Base-by-base conservation (phyloP, 1,284 basidiomycete species). In the Heimioporus retisporus region DNA sequence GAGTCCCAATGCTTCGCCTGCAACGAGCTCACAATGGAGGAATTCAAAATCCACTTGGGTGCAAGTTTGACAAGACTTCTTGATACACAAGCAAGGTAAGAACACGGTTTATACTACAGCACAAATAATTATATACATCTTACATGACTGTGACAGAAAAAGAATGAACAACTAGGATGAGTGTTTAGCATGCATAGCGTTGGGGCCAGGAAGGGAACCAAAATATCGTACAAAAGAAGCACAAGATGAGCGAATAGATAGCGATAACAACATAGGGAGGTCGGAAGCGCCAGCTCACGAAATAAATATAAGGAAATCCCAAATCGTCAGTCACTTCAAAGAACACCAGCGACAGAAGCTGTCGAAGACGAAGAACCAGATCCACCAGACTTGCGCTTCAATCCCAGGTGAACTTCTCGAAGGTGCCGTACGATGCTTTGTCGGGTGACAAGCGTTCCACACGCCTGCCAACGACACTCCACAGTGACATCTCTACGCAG, bases 401-500 rank as follows among this genome's bases (percentile, higher is more conserved):
- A 48, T 6, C 66, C 53, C 16, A 74, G 16, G 10, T 74, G 73
- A 0, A 72, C 68, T 21, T 75, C 75, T 0, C 65, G 65, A 1
- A 42, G 23, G 28, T 73, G 68, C 0, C 74, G 62, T 6, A 28
- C 2, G 1, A 79, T 53, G 2, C 65, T 44, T 5, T 62, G 40
- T 8, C 73, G 58, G 40, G 64, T 67, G 25, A 73, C n/a, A 3
- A 0, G 0, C 4, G 1, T 8, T 4, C 25, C 42, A 8, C 75
- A 77, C 6, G 2, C 65, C 1, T 0, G 18, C 76, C 75, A 74
- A 7, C 15, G 14, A 46, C 76, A 77, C 4, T 28, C n/a, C 4
- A 60, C 53, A 7, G 4, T 0, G 10, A 1, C 1, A 21, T 56
- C 16, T 48, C 50, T 72, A 6, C 6, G 43, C 63, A 76, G 64